Percentiles rank a stretch among this genome's conserved stretches.
Conservation (phyloP, 2,329 filamentous ascomycete species). For the Pleomassaria siparia region DNA sequence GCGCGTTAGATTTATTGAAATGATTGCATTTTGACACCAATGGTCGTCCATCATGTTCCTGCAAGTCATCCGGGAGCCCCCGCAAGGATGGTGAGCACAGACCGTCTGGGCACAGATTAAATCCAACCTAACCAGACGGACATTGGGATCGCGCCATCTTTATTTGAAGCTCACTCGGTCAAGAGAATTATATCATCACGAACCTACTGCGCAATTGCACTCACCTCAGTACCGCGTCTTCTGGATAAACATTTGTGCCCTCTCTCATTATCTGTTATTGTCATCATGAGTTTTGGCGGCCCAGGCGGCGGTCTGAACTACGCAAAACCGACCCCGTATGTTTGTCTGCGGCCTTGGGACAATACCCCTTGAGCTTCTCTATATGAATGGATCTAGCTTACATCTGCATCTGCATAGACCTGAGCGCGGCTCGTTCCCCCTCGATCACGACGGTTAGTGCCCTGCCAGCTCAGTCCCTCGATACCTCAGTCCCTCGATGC, state of each 20-base stretch:
- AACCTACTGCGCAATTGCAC: conserved; percentile 8
- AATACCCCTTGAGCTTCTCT: neutral
- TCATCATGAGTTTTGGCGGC: conserved; percentile 66
- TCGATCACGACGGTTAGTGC: conserved; percentile 81
- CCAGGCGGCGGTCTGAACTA: conserved; percentile 67
- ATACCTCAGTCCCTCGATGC: neutral
- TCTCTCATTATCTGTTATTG: neutral
- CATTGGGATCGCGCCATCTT: conserved; percentile 13
- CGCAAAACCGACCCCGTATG: conserved; percentile 71
- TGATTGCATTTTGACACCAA: no score
- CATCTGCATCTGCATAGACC: conserved; percentile 59
- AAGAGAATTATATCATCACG: conserved; percentile 8
- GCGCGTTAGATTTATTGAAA: no score
- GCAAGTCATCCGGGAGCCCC: neutral
- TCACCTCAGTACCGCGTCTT: no score
- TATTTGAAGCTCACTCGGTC: conserved; percentile 31
- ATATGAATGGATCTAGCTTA: conserved; percentile 13
- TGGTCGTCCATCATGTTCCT: no score
- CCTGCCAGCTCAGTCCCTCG: conserved; percentile 50
- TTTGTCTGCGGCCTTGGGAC: conserved; percentile 17
- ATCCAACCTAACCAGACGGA: neutral
- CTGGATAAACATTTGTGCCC: no score
- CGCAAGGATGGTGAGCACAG: neutral
- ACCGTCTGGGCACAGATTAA: no score
- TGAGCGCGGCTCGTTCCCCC: conserved; percentile 90